These are phyloP conservation scores for Colletotrichum eleusines DNA, from an alignment of 2,329 filamentous ascomycete genomes.

Conservation along the genomic window DNA sequence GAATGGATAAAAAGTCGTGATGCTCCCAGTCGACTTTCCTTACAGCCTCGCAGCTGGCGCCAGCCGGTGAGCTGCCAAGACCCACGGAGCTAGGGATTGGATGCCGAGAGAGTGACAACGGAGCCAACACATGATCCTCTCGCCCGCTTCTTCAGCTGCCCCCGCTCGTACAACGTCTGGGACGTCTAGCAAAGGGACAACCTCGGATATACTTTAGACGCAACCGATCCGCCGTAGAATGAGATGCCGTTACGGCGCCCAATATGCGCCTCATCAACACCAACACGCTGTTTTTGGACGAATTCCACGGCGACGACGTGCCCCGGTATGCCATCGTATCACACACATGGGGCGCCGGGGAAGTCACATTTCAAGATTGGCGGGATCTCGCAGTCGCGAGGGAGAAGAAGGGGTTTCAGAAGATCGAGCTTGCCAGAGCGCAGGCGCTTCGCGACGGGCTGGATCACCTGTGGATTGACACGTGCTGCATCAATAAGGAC, in stretches of 20 bases:
- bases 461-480: constrained; percentile 41
- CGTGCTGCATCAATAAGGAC: constrained; percentile 42
- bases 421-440: constrained; percentile 29
- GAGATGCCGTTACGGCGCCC: not conserved
- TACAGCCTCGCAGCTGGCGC: not conserved
- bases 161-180: constrained; percentile 23
- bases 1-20: no score
- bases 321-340: constrained; percentile 46
- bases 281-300: constrained; percentile 42
- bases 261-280: constrained; percentile 49
- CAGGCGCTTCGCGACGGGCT: constrained; percentile 29
- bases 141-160: not conserved
- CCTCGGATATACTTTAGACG: not conserved
- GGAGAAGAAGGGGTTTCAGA: constrained; percentile 26
- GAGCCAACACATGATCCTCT: not conserved
- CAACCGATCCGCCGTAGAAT: not conserved
- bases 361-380: constrained; percentile 44
- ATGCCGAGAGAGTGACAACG: no score
- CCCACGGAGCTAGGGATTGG: not conserved
- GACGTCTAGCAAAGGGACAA: not conserved
- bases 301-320: constrained; percentile 44
- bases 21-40: no score
- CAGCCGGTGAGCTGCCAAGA: not conserved
- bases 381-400: constrained; percentile 4
- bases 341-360: constrained; percentile 44